Conservation (phyloP, 768 basidiomycete genomes). For the Auricularia cornea region DNA sequence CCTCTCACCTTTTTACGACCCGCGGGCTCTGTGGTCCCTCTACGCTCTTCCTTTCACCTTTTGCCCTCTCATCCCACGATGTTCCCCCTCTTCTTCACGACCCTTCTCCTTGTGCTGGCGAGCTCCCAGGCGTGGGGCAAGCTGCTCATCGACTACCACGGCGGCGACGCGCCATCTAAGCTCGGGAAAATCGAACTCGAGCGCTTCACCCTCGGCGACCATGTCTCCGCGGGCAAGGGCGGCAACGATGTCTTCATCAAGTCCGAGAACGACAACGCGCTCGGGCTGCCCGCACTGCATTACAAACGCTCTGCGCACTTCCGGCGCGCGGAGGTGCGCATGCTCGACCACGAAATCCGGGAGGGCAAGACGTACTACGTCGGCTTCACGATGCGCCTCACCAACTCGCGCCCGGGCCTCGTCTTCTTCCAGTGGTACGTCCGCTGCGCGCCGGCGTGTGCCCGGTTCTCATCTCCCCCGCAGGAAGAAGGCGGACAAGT, state of each 20-base stretch:
- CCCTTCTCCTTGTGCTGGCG: not conserved
- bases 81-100: not conserved
- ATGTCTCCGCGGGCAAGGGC: not conserved
- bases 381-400: not conserved
- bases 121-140: not conserved
- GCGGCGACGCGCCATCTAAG: not conserved
- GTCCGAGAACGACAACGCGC: not conserved
- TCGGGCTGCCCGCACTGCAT: not conserved
- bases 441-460: not conserved
- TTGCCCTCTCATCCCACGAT: not conserved
- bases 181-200: not conserved
- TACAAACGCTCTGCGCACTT: not conserved
- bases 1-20: not conserved
- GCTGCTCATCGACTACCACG: not conserved
- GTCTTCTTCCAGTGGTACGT: not conserved
- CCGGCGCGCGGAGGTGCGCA: not conserved
- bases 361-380: not conserved
- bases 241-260: constrained; percentile 1
- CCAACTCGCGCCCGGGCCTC: not conserved
- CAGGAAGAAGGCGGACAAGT: not conserved
- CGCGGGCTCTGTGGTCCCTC: not conserved
- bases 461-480: not conserved
- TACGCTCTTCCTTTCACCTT: not conserved
- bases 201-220: not conserved
- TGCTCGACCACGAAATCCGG: not conserved